These are phyloP conservation scores for Cladosporium oxysporum DNA, from an alignment of 2,329 filamentous ascomycete genomes.

Conservation along the genomic window DNA sequence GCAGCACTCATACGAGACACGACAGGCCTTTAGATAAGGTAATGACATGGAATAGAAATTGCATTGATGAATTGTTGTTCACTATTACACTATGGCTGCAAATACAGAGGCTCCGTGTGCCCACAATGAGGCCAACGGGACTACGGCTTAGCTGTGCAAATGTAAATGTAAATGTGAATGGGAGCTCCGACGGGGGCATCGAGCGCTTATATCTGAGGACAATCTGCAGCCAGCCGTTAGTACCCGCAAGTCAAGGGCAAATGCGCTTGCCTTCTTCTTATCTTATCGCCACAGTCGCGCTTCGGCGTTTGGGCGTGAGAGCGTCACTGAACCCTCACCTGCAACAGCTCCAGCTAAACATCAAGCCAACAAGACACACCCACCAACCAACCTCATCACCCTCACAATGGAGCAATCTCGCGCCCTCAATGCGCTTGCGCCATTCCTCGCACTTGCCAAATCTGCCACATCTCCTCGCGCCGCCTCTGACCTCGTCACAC, in stretches of 20 bases:
- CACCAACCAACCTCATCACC: neutral
- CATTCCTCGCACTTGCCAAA: constrained; percentile 87
- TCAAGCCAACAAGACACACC: neutral
- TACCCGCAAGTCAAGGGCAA: neutral
- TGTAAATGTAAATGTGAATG: neutral
- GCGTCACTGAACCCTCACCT: constrained; percentile 5
- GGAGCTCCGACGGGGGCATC: neutral
- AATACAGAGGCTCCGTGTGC: neutral
- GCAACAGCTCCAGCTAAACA: neutral
- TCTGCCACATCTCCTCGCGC: constrained; percentile 81
- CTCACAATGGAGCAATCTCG: constrained; percentile 66
- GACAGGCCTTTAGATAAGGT: neutral
- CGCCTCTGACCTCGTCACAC: constrained; percentile 79
- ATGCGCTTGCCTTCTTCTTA: neutral
- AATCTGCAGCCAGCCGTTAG: neutral
- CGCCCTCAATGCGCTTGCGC: constrained; percentile 65
- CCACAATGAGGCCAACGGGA: neutral
- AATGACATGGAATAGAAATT: neutral
- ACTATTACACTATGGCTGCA: neutral
- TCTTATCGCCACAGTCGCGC: constrained; percentile 17
- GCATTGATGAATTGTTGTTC: neutral
- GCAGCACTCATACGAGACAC: neutral
- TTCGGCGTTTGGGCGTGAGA: neutral
- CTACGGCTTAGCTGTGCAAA: neutral
- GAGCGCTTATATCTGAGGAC: neutral